A percentile compares a stretch with the other conserved stretches of the same genome.
Evolutionary conservation across 1,284 basidiomycete species (phyloP).

Genomic region (Cryptococcus deneoformans): DNA sequence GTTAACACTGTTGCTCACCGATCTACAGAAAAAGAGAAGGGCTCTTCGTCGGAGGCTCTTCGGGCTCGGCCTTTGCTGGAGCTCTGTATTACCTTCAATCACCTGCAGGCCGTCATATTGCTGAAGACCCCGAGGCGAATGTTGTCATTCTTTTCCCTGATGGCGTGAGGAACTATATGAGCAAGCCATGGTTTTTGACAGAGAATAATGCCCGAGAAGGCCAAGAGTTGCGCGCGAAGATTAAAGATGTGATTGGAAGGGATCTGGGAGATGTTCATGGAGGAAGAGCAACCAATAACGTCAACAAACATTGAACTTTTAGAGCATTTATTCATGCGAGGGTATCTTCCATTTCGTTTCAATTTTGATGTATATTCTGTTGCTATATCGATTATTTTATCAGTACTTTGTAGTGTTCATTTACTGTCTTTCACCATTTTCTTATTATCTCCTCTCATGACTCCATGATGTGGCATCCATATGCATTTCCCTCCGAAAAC

Average conservation of each 20-base stretch:
- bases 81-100: constrained; percentile 71
- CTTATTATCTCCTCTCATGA: too few relatives aligned
- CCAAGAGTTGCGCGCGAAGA: constrained; percentile 16
- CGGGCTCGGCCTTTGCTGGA: constrained; percentile 78
- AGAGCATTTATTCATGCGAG: neutral
- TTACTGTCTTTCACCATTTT: too few relatives aligned
- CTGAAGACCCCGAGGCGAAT: constrained; percentile 70
- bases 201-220: constrained; percentile 11
- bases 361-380: too few relatives aligned
- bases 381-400: too few relatives aligned
- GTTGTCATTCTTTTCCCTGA: constrained; percentile 88
- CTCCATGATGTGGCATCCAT: too few relatives aligned
- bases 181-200: constrained; percentile 59
- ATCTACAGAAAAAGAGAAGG: constrained; percentile 63
- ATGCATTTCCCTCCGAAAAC: too few relatives aligned
- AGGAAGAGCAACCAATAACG: neutral
- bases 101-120: constrained; percentile 63
- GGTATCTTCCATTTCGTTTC: neutral
- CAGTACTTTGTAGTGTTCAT: too few relatives aligned
- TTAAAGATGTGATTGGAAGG: constrained; percentile 24
- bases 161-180: constrained; percentile 94
- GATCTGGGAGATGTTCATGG: constrained; percentile 23
- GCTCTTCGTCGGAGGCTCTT: constrained; percentile 86
- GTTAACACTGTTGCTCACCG: neutral
- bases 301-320: neutral